A percentile compares a stretch with the other conserved stretches of the same genome.
phyloP scores from a whole-genome alignment of 441 rosid species.

The Viola pubescens region DNA sequence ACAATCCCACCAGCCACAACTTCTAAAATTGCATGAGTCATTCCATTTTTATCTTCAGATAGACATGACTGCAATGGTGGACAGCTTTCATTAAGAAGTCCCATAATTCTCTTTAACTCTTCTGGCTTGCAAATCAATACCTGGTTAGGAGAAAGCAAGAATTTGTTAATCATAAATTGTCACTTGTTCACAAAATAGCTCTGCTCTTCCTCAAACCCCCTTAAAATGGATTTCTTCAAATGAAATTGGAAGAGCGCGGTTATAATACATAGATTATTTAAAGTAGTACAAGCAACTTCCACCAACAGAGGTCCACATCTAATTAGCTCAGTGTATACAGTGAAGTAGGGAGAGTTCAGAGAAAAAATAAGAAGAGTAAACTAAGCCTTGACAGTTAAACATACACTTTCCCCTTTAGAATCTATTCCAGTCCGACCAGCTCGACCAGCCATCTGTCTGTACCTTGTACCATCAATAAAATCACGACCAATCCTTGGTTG shows the following conservation, averaged over 20 bases:
- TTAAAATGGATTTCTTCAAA: not conserved
- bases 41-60: conserved; percentile 97
- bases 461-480: conserved; percentile 95
- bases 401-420: conserved; percentile 97
- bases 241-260: not conserved
- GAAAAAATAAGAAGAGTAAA: conserved; percentile 13
- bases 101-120: conserved; percentile 73
- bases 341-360: conserved; percentile 8
- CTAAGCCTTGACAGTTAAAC: conserved; percentile 19
- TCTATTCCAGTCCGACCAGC: conserved; percentile 99
- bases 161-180: conserved; percentile 9
- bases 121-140: conserved; percentile 83
- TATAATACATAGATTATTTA: not conserved
- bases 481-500: conserved; percentile 96
- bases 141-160: conserved; percentile 35
- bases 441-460: conserved; percentile 98
- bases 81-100: conserved; percentile 79
- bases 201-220: not conserved
- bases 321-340: conserved; percentile 4
- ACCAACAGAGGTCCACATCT: not conserved
- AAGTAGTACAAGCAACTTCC: not conserved
- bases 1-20: conserved; percentile 99
- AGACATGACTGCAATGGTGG: conserved; percentile 93
- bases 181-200: not conserved
- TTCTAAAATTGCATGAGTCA: conserved; percentile 99